phyloP scores from a whole-genome alignment of 2,329 filamentous ascomycete species.

The Tolypocladium capitatum region DNA sequence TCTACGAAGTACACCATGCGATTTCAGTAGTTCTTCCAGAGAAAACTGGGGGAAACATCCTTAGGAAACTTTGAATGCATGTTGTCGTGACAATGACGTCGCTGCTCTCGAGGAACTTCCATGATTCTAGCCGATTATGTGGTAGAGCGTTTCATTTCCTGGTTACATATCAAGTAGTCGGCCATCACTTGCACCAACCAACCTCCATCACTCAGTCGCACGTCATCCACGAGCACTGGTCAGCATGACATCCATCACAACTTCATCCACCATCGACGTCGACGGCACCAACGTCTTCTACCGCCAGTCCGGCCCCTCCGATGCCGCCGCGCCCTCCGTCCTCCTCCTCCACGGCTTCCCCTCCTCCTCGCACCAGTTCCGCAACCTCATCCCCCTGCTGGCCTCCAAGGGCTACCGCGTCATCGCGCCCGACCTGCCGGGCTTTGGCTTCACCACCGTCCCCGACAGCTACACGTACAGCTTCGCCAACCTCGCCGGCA shows the following conservation, averaged over 20 bases:
- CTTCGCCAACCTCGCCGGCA: constrained; percentile 36
- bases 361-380: constrained; percentile 28
- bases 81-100: no score
- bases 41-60: no score
- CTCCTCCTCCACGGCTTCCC: constrained; percentile 34
- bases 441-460: constrained; percentile 43
- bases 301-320: constrained; percentile 17
- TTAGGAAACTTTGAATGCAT: no score
- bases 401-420: constrained; percentile 22
- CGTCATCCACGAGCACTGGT: background rate
- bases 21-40: no score
- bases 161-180: no score
- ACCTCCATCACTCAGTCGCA: background rate
- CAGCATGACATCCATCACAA: background rate
- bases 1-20: no score
- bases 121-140: no score
- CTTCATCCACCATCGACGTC: constrained; percentile 8
- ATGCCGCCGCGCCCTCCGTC: constrained; percentile 17
- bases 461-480: constrained; percentile 35
- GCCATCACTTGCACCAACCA: background rate
- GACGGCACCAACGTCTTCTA: constrained; percentile 28
- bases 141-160: no score
- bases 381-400: constrained; percentile 29
- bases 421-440: constrained; percentile 45
- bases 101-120: no score